Conservation (phyloP, 176 grass and related monocot species). For the Miscanthus lutarioriparius region DNA sequence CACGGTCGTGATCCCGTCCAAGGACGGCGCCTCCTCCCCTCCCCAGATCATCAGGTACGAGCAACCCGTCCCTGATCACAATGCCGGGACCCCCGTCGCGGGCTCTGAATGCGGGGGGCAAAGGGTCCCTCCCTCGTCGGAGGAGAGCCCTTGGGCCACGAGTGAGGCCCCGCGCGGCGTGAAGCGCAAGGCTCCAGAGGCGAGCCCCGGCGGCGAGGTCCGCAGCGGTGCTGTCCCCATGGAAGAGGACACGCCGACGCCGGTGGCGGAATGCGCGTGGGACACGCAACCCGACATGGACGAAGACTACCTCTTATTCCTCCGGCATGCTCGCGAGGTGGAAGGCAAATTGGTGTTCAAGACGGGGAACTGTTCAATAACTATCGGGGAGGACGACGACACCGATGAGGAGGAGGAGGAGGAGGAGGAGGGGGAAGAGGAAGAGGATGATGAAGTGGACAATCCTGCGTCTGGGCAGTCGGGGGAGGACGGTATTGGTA, state of each 20-base stretch:
- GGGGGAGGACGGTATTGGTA: not conserved
- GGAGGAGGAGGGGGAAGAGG: not conserved
- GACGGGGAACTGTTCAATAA: not conserved
- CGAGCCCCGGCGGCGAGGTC: not conserved
- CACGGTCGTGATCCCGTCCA: slow-evolving; percentile 5
- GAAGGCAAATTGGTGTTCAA: not conserved
- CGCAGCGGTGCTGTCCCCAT: not conserved
- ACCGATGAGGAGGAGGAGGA: not conserved
- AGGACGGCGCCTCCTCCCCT: slow-evolving; percentile 14
- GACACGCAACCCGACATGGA: not conserved
- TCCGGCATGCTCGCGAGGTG: not conserved
- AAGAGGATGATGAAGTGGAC: not conserved
- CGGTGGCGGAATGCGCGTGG: not conserved
- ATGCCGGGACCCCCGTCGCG: not conserved
- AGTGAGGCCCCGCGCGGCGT: not conserved
- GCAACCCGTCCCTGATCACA: not conserved
- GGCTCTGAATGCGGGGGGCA: too few relatives aligned
- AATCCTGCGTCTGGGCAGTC: not conserved
- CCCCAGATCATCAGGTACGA: slow-evolving; percentile 34
- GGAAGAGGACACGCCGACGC: not conserved
- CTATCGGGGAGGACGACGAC: not conserved
- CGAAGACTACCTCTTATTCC: slow-evolving; percentile 26
- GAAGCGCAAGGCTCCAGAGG: not conserved
- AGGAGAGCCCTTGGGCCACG: not conserved
- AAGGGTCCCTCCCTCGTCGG: not conserved